Base-by-base conservation (phyloP, 2,329 filamentous ascomycete species). In the Phaeomoniella chlamydospora region DNA sequence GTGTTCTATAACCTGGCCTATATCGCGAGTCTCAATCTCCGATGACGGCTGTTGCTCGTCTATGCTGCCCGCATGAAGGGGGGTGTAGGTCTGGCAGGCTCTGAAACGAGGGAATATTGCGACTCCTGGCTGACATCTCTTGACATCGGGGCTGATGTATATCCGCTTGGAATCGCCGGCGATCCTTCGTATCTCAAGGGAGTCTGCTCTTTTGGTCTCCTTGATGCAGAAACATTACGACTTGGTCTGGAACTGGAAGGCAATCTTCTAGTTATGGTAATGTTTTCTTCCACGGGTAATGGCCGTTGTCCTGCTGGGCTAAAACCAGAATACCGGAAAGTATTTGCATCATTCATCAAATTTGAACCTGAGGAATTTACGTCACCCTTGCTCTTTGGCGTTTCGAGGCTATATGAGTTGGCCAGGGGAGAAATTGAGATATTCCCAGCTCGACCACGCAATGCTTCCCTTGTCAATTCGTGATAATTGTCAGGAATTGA, bases 381-480 rank as follows among this genome's bases (percentile, higher is more conserved):
- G n/a, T n/a, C n/a, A n/a, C n/a, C n/a, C n/a, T n/a, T 26, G 22
- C 9, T 26, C 22, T 6, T 6, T 9, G 22, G n/a, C n/a, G 6
- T 6, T n/a, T 13, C 35, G 34, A 17, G 18, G 3, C 39, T 40
- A 30, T 50, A 41, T 16, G 58, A 54, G 1, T 46, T 41, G 3
- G 51, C 45, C 10, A 57, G 39, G 1, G 54, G 49, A 9, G 52
- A 54, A 2, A 47, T 42, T 31, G 49, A 49, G 6, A 44, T 31
- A 37, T 51, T 49, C 29, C 46, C 46, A 30, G 40, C 39, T 29
- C 48, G 43, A 17, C 44, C 46, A 15, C 47, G 40, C 12, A 54
- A 39, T 4, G 51, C 55, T 19, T 58, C 56, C 2, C 37, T 45
- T 4, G 55, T 57, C 3, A 49, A 41, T 16, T 51, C 52, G n/a